Conservation (phyloP, 148 eudicot species). For the Linanthus parryae region DNA sequence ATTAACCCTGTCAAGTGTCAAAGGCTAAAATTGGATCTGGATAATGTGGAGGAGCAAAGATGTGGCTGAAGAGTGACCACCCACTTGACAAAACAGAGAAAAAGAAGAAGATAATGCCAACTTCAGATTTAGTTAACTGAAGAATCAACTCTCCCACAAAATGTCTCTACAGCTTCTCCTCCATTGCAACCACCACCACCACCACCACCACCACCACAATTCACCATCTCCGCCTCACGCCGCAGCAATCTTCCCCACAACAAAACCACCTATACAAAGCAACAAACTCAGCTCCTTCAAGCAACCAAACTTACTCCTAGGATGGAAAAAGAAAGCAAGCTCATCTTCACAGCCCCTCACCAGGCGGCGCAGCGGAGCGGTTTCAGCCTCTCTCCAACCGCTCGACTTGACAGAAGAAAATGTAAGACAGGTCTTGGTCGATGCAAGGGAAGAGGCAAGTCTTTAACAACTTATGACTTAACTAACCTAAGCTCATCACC, state of each 20-base stretch:
- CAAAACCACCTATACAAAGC: too few species aligned
- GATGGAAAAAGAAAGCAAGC: constrained; percentile 4
- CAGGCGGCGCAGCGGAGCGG: not conserved
- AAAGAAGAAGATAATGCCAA: not conserved
- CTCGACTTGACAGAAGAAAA: constrained; percentile 88
- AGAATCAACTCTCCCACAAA: not conserved
- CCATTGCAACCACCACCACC: constrained; percentile 6
- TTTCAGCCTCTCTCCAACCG: constrained; percentile 50
- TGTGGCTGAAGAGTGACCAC: too few species aligned
- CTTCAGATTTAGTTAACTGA: too few species aligned
- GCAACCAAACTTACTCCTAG: not conserved
- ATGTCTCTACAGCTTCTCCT: constrained; percentile 11
- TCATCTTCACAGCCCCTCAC: constrained; percentile 6
- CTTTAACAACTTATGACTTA: too few species aligned
- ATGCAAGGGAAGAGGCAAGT: constrained; percentile 57
- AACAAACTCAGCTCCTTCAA: not conserved
- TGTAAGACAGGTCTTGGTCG: constrained; percentile 49
- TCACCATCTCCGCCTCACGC: too few species aligned
- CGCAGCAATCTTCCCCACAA: too few species aligned
- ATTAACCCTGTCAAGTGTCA: too few species aligned
- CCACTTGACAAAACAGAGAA: not conserved
- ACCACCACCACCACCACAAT: too few species aligned
- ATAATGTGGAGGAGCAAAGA: too few species aligned
- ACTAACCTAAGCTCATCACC: too few species aligned
- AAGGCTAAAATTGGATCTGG: too few species aligned